Evolutionary conservation across 108 stramenopile genomes (phyloP).

Genomic region (Nannochloropsis salina): DNA sequence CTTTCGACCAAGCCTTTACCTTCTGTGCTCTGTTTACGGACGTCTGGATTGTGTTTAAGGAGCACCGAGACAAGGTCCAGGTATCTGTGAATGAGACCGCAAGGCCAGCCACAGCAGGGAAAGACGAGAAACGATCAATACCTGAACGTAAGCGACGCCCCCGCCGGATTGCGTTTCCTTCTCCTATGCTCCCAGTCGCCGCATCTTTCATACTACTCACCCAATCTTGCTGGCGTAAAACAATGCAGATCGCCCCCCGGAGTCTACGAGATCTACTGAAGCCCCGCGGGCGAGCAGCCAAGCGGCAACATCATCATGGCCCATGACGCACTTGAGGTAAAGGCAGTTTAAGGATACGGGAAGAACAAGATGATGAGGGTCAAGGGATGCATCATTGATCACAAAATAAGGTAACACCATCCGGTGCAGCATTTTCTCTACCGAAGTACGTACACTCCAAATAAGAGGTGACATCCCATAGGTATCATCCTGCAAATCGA

Average conservation of each 20-base stretch:
- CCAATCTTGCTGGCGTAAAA: slow-evolving; percentile 20
- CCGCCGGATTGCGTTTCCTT: neutral
- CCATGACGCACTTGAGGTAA: slow-evolving; percentile 3
- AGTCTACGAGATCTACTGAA: neutral
- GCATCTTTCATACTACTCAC: neutral
- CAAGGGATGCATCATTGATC: neutral
- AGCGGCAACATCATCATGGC: slow-evolving; percentile 4
- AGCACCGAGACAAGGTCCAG: neutral
- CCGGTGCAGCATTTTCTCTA: neutral
- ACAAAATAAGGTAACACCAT: too few species aligned
- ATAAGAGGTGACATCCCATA: neutral
- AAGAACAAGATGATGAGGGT: neutral
- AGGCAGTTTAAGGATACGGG: neutral
- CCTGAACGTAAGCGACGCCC: too few species aligned
- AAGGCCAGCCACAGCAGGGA: too few species aligned
- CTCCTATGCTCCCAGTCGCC: neutral
- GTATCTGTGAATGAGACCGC: too few species aligned
- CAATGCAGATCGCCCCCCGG: neutral
- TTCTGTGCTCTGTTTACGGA: slow-evolving; percentile 1
- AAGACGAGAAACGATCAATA: too few species aligned
- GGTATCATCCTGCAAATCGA: neutral
- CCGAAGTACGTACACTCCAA: neutral
- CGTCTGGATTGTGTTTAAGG: neutral
- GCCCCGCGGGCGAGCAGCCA: neutral
- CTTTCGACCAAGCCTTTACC: neutral